phyloP scores from a whole-genome alignment of 805 yeast species.

The Saccharomyces jurei region DNA sequence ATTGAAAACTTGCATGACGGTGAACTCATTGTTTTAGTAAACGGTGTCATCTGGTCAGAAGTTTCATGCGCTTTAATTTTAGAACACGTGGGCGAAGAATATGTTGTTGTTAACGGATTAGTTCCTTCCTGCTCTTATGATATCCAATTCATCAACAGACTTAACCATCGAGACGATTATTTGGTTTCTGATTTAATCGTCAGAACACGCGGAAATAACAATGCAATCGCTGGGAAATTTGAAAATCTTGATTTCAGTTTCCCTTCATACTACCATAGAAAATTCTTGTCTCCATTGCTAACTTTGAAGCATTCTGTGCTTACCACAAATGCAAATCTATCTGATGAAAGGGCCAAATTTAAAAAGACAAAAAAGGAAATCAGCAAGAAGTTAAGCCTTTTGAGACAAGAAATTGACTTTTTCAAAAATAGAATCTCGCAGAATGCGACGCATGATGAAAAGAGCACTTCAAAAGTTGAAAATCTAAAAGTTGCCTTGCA shows the following conservation, averaged over 20 bases:
- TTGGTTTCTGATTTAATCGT: slow-evolving; percentile 35
- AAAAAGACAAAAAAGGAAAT: slow-evolving; percentile 53
- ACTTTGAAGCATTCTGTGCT: slow-evolving; percentile 59
- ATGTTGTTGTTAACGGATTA: slow-evolving; percentile 55
- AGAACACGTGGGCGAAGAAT: slow-evolving; percentile 38
- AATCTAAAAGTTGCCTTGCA: slow-evolving; percentile 38
- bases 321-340: slow-evolving; percentile 52
- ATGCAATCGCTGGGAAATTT: slow-evolving; percentile 9
- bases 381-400: slow-evolving; percentile 42
- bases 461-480: slow-evolving; percentile 44
- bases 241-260: slow-evolving; percentile 27
- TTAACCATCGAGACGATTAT: slow-evolving; percentile 29
- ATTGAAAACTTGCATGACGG: slow-evolving; percentile 38
- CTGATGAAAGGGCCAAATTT: slow-evolving; percentile 48
- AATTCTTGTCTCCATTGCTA: slow-evolving; percentile 48
- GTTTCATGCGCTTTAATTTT: slow-evolving; percentile 39
- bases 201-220: slow-evolving; percentile 25
- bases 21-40: slow-evolving; percentile 42
- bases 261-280: slow-evolving; percentile 30
- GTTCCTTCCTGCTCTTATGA: slow-evolving; percentile 60
- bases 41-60: slow-evolving; percentile 65
- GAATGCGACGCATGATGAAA: slow-evolving; percentile 48
- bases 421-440: slow-evolving; percentile 40
- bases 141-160: slow-evolving; percentile 37
- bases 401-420: slow-evolving; percentile 50